Evolutionary conservation across 2,329 filamentous ascomycete species (phyloP), one percentile per base, ranked within the genome.

Genomic region (Cladosporium sp.): DNA sequence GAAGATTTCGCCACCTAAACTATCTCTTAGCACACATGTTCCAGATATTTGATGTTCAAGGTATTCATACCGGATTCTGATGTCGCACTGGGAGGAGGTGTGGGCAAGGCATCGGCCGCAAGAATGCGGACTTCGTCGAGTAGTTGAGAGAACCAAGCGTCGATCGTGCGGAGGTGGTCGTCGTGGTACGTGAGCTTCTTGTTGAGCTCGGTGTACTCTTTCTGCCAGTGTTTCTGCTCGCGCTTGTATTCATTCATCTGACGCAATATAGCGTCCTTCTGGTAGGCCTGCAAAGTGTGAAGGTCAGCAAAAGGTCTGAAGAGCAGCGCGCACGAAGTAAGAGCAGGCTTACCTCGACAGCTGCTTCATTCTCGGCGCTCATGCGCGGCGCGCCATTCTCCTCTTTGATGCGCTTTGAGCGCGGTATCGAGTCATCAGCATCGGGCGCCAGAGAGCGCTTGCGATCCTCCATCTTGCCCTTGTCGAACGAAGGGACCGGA

Each of bases 161-260:
- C 91, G 61, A 96, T 84, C 58, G 90, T 81, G 65, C 92, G 84
- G 48, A 98, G 75, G 69, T 97, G 93, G 63, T 97, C 90, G 72
- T 97, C 89, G 72, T 97, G 89, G 71, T 93, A 84, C 57, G 81
- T 79, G 31, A 87, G 82, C 65, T 83, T 81, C 68, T 89, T 90
- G 59, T 87, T 82, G 58, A 95, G 76, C 59, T 95, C 87, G 66
- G 85, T 85, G 56, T 96, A 76, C 66, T 88, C 87, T 54, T 82
- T 77, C 74, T 97, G 91, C 57, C 95, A 76, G 38, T 86, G 87
- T 54, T 80, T 78, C 68, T 90, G 91, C 68, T 95, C 89, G 62
- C 93, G 85, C 73, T 95, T 95, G 72, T 95, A 96, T 72, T 97
- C 93, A 68, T 90, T 88, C 90, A 98, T 95, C 74, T 96, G 92